A percentile compares a stretch with the other conserved stretches of the same genome.
These are phyloP conservation scores for Cryptococcus maquisensis DNA, from an alignment of 1,284 basidiomycete species.

Conservation along the genomic window DNA sequence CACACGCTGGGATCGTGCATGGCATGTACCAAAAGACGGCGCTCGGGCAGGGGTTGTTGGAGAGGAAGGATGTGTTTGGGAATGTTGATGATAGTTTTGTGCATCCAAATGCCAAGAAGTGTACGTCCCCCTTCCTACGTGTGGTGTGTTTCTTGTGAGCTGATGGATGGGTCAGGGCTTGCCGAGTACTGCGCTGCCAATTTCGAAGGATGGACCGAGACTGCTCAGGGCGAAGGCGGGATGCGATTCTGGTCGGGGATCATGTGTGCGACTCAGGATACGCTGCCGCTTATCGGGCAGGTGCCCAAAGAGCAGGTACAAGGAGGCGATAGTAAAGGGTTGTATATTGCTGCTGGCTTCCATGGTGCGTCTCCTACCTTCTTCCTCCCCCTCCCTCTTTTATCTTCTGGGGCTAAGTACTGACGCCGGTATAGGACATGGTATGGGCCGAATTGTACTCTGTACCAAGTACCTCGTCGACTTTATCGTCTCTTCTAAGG, in stretches of 20 bases:
- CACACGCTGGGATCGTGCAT: constrained; percentile 23
- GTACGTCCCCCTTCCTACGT: background rate
- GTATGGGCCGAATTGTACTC: constrained; percentile 24
- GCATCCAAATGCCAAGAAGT: constrained; percentile 2
- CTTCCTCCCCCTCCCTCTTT: too few relatives aligned
- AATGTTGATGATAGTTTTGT: constrained; percentile 16
- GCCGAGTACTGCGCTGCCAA: constrained; percentile 11
- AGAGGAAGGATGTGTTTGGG: constrained; percentile 12
- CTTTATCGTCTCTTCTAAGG: constrained; percentile 2
- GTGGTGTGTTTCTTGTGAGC: too few relatives aligned
- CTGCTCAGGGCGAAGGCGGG: constrained; percentile 23
- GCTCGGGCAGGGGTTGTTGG: background rate
- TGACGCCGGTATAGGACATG: constrained; percentile 10
- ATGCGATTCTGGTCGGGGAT: constrained; percentile 29
- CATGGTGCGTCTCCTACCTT: constrained; percentile 12
- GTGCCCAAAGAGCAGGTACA: constrained; percentile 23
- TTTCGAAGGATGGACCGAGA: constrained; percentile 23
- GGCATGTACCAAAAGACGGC: constrained; percentile 12
- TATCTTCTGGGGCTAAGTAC: too few relatives aligned
- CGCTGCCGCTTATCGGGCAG: constrained; percentile 25
- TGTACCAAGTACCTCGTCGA: constrained; percentile 12
- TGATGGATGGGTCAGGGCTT: constrained; percentile 6
- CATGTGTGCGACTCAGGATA: constrained; percentile 26
- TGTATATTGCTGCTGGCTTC: constrained; percentile 24
- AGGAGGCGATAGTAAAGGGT: constrained; percentile 8